These are phyloP conservation scores for Hymenoscyphus linearis DNA, from an alignment of 2,329 filamentous ascomycete genomes.

Conservation along the genomic window DNA sequence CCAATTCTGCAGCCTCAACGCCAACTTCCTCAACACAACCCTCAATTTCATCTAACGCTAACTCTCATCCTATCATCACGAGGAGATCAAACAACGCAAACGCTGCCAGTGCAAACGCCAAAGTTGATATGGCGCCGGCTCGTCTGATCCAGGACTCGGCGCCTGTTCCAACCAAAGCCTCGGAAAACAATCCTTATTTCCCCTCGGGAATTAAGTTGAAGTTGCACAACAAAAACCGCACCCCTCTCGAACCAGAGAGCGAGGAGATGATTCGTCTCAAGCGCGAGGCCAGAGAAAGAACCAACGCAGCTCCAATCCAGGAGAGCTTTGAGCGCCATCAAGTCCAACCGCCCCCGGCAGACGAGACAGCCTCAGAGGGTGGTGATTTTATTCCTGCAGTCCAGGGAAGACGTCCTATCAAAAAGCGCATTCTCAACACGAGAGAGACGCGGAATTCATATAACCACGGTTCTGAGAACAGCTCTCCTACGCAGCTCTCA, in stretches of 20 bases:
- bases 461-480: slow-evolving; percentile 47
- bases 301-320: slow-evolving; percentile 14
- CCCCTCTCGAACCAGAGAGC: background rate
- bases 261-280: slow-evolving; percentile 21
- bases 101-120: background rate
- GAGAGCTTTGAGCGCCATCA: slow-evolving; percentile 30
- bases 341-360: slow-evolving; percentile 9
- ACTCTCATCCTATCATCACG: slow-evolving; percentile 7
- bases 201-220: slow-evolving; percentile 17
- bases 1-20: slow-evolving; percentile 9
- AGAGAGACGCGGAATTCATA: slow-evolving; percentile 14
- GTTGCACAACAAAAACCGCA: slow-evolving; percentile 12
- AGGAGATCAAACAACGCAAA: slow-evolving; percentile 2
- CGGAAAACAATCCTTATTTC: slow-evolving; percentile 4
- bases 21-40: slow-evolving; percentile 8
- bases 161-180: background rate
- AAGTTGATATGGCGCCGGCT: slow-evolving; percentile 12
- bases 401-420: slow-evolving; percentile 13
- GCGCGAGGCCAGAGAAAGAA: slow-evolving; percentile 26
- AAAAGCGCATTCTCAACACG: slow-evolving; percentile 26
- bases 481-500: slow-evolving; percentile 47
- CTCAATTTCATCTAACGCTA: background rate
- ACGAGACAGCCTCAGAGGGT: slow-evolving; percentile 23
- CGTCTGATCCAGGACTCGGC: slow-evolving; percentile 7
- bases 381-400: slow-evolving; percentile 20